Percentiles rank a stretch among this genome's conserved stretches.
These are phyloP conservation scores for Dryas integrifolia DNA, from an alignment of 331 rosid genomes.

Conservation along the genomic window DNA sequence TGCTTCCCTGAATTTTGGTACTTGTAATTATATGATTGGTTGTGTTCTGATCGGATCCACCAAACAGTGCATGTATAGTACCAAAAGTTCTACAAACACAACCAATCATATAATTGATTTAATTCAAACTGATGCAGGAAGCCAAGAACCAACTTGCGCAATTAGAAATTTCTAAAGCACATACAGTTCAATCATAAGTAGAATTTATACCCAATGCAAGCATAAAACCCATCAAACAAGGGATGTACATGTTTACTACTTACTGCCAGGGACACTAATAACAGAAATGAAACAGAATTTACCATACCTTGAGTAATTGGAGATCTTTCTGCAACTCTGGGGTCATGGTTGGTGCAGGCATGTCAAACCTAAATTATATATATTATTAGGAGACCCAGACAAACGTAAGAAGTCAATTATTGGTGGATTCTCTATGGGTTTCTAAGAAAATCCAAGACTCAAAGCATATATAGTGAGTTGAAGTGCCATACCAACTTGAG, in stretches of 20 bases:
- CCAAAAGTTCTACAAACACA: not conserved
- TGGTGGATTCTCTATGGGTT: not conserved
- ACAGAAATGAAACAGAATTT: not conserved
- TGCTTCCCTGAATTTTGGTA: no score
- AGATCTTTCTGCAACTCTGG: constrained; percentile 70
- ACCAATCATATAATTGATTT: not conserved
- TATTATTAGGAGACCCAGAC: not conserved
- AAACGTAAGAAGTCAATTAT: not conserved
- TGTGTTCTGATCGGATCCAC: no score
- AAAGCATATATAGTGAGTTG: not conserved
- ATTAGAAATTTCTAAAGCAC: not conserved
- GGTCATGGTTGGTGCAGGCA: constrained; percentile 80
- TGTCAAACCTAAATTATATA: constrained; percentile 56
- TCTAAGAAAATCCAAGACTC: not conserved
- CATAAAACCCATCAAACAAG: not conserved
- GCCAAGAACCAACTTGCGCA: not conserved
- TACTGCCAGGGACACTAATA: not conserved
- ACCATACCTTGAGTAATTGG: constrained; percentile 62
- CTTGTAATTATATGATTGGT: no score
- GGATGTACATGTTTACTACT: not conserved
- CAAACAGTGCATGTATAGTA: not conserved
- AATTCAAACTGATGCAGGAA: constrained; percentile 1
- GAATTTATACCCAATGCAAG: not conserved
- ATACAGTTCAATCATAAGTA: not conserved
- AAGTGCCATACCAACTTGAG: constrained; percentile 51